Evolutionary conservation across 2,329 filamentous ascomycete genomes (phyloP).

Genomic region (Apiospora hydei): DNA sequence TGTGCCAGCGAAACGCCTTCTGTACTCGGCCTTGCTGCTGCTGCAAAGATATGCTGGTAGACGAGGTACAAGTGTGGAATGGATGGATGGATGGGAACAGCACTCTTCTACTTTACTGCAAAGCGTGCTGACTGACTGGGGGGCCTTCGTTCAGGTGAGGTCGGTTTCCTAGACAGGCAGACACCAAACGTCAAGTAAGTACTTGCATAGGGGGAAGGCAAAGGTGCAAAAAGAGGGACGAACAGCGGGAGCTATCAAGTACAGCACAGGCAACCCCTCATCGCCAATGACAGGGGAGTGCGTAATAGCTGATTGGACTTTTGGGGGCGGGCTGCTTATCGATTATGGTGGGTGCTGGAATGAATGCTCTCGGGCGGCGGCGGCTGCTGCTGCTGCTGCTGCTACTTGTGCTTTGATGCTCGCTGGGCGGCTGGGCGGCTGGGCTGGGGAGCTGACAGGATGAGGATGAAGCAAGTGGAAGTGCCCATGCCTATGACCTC

Average conservation of each 20-base stretch:
- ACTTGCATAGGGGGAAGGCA: constrained; percentile 5
- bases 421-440: background rate
- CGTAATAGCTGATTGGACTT: constrained; percentile 17
- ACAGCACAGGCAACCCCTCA: constrained; percentile 7
- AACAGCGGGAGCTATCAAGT: constrained; percentile 12
- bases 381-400: background rate
- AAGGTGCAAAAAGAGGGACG: background rate
- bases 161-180: constrained; percentile 6
- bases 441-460: background rate
- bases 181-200: constrained; percentile 1
- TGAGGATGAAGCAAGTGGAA: constrained; percentile 3
- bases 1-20: background rate
- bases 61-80: too few species aligned
- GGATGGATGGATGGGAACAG: background rate
- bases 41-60: background rate
- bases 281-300: constrained; percentile 18
- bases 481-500: constrained; percentile 11
- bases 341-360: background rate
- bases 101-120: constrained; percentile 2
- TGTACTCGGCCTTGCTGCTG: background rate
- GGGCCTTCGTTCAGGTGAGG: background rate
- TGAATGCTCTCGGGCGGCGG: too few species aligned
- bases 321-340: background rate
- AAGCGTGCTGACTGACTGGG: background rate
- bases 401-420: background rate